These are phyloP conservation scores for Tirmania nivea DNA, from an alignment of 495 filamentous ascomycete species.

Conservation along the genomic window DNA sequence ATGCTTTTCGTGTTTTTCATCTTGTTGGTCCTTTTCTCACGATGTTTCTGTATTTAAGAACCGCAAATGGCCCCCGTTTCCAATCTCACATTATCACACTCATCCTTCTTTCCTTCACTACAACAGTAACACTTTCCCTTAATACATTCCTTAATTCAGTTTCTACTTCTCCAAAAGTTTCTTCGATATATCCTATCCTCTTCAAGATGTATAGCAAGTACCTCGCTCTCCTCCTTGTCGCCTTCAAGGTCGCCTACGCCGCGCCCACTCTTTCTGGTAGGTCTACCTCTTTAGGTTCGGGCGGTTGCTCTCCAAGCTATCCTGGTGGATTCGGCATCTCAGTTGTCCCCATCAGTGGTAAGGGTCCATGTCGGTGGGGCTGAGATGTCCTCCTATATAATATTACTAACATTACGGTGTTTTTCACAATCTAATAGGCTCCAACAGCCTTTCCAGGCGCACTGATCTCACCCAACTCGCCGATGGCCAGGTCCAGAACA, in stretches of 20 bases:
- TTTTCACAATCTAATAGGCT: background rate
- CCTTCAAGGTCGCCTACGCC: background rate
- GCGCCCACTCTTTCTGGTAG: background rate
- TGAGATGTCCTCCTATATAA: no score
- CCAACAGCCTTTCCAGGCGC: background rate
- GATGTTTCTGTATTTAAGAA: no score
- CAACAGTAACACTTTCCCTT: background rate
- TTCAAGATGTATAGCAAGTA: background rate
- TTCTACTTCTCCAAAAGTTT: background rate
- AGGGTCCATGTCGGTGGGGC: no score
- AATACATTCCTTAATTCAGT: background rate
- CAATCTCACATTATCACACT: background rate
- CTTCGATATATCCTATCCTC: background rate
- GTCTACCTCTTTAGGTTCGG: background rate
- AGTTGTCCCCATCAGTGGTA: background rate
- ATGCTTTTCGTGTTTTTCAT: no score
- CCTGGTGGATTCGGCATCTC: background rate
- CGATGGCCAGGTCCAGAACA: slow-evolving; percentile 21
- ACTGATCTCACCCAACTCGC: slow-evolving; percentile 11
- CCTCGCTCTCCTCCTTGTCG: background rate
- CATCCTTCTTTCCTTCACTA: background rate
- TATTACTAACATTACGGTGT: no score
- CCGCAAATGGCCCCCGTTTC: background rate
- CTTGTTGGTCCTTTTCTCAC: no score
- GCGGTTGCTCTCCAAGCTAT: background rate